Base-by-base conservation (phyloP, 371 early-diverging fungal species). In the Lichtheimia corymbifera region DNA sequence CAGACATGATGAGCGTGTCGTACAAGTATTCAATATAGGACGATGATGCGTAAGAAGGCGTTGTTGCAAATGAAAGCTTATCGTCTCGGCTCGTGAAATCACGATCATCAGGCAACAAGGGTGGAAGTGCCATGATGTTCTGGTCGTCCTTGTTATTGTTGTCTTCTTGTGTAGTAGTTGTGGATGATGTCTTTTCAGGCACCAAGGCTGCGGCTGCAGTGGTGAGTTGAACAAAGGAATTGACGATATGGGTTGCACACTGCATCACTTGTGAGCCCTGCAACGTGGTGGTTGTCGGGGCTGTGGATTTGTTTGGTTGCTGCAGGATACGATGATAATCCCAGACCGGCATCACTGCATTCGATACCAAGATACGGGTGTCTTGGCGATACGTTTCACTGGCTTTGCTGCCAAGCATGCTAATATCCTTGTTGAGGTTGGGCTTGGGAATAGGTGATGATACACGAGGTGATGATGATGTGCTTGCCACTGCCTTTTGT, bases 291-390 rank as follows among this genome's bases (percentile, higher is more conserved):
- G 28, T 28, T 6, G 35, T 35, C 47, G 47, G 47, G 7, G 22
- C 2, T n/a, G 18, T 47, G 22, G 17, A n/a, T 22, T 9, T 43
- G 13, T 15, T 18, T 57, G 17, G 58, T 12, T 25, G 41, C 20
- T 27, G 41, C 35, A 80, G 62, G 51, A 80, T 80, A 0, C 69
- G 53, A 17, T 75, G 61, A 43, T 70, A 70, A 50, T 80, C 68
- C 80, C 80, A 80, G 2, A 54, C 62, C 4, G 80, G 80, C 73
- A 80, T 77, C 12, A 80, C 70, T 4, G 80, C 80, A 41, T 73
- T 80, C 13, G 77, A 77, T 0, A 80, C 80, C 59, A 80, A 70
- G 49, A 80, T 77, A 40, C 65, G 70, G 13, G 66, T 63, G 55
- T 80, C 74, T 64, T 77, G 80, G 22, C 80, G 75, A 58, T 80